Conservation (phyloP, 345 rosid species). For the Aquilaria malaccensis region DNA sequence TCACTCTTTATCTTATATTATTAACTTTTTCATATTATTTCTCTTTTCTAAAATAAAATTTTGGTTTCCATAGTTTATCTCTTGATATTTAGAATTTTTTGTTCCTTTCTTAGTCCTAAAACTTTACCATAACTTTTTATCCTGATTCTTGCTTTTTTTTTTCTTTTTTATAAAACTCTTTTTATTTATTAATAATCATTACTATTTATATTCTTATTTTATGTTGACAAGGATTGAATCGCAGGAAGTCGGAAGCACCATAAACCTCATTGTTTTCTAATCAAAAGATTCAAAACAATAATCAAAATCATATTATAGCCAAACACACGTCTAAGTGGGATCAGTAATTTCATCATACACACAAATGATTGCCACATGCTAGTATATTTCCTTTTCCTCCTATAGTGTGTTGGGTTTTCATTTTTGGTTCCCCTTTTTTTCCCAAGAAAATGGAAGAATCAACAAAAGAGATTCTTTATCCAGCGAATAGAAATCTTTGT, state of each 20-base stretch:
- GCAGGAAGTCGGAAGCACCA: constrained; percentile 1
- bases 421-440: constrained; percentile 2
- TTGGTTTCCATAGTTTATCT: no score
- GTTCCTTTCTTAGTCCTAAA: no score
- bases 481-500: constrained; percentile 14
- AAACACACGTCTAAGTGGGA: background rate
- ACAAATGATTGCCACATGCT: constrained; percentile 22
- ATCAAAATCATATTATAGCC: background rate
- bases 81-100: no score
- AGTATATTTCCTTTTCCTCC: background rate
- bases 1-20: no score
- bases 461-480: constrained; percentile 16
- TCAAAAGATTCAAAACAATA: constrained; percentile 9
- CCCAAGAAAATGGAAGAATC: constrained; percentile 6
- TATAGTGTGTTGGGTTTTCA: background rate
- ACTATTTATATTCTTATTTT: no score
- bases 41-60: no score
- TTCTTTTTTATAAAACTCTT: no score
- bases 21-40: no score
- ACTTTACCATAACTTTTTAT: no score
- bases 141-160: no score
- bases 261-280: constrained; percentile 8
- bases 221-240: no score
- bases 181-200: no score
- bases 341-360: constrained; percentile 1